These are phyloP conservation scores for Cinchona pubescens DNA, from an alignment of 257 asterid genomes.

Conservation along the genomic window DNA sequence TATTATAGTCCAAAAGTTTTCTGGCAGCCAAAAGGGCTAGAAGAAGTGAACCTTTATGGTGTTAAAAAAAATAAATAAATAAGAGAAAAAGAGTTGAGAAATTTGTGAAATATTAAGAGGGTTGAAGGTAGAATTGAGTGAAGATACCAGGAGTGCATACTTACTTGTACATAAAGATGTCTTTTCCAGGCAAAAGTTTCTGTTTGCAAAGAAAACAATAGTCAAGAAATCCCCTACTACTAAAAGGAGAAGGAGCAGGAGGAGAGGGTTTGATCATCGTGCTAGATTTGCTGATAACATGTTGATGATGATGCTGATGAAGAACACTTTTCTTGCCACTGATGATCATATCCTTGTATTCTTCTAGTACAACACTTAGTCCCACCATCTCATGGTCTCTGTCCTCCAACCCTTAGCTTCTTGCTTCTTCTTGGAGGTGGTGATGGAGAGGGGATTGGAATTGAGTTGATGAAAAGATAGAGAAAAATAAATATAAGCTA, in stretches of 20 bases:
- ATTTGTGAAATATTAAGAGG: background rate
- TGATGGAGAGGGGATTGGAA: conserved; percentile 1
- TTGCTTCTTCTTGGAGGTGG: conserved; percentile 16
- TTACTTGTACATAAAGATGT: conserved; percentile 98
- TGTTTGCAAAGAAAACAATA: conserved; percentile 67
- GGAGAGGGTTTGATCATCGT: conserved; percentile 51
- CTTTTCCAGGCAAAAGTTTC: conserved; percentile 68
- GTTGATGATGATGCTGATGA: conserved; percentile 17
- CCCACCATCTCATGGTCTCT: conserved; percentile 72
- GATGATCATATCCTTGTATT: conserved; percentile 29
- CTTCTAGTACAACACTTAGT: conserved; percentile 75
- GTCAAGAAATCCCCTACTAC: conserved; percentile 55
- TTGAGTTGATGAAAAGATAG: conserved; percentile 1
- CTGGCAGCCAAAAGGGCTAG: background rate
- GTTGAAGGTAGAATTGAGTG: background rate
- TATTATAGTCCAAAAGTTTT: too few species aligned
- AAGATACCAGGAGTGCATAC: too few species aligned
- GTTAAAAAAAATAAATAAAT: background rate
- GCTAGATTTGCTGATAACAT: conserved; percentile 65
- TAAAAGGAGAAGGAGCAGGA: conserved; percentile 21
- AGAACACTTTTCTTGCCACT: conserved; percentile 14
- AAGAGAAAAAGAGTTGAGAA: background rate
- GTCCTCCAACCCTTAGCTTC: conserved; percentile 1
- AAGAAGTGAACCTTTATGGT: background rate
- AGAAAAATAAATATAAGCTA: conserved; percentile 20